phyloP scores from a whole-genome alignment of 2,329 filamentous ascomycete genomes.

The Trichoderma atroviride region DNA sequence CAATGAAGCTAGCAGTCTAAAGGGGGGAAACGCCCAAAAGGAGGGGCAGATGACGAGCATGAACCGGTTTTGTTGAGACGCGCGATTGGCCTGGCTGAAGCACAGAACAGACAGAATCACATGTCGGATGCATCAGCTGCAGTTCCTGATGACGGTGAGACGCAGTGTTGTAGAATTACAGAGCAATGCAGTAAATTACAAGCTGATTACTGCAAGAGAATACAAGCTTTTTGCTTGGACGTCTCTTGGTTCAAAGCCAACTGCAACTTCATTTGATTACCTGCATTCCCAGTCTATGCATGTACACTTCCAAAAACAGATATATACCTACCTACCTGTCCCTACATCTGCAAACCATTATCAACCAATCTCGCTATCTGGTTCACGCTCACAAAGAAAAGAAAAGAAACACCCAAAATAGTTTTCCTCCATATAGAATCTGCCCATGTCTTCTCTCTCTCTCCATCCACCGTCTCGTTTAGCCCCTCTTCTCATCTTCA shows the following conservation, averaged over 20 bases:
- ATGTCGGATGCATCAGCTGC: constrained; percentile 4
- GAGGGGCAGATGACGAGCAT: constrained; percentile 22
- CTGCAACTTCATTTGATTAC: neutral
- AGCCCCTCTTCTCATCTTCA: constrained; percentile 76
- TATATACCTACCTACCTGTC: neutral
- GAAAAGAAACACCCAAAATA: neutral
- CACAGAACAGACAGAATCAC: constrained; percentile 17
- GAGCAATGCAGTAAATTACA: neutral
- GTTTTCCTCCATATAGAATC: neutral
- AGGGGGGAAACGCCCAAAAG: neutral
- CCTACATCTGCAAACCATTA: constrained; percentile 4
- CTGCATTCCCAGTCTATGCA: constrained; percentile 12
- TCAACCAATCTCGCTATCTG: constrained; percentile 18
- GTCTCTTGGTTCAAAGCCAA: neutral
- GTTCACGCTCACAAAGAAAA: constrained; percentile 3
- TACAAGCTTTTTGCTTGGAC: neutral
- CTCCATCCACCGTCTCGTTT: constrained; percentile 32
- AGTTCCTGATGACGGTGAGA: neutral
- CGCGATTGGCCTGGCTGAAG: constrained; percentile 22
- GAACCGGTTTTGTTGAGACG: constrained; percentile 15
- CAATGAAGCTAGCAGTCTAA: neutral
- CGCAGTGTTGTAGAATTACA: neutral
- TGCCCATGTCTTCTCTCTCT: neutral
- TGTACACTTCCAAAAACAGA: constrained; percentile 18
- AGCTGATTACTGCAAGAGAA: neutral